Conservation (phyloP, 176 grass and related monocot genomes). For the Triticum aestivum region IWGSC_CS_RefSeq_v2.1 NC_057797.1:246594650-246595149, state of each 20-base stretch:
- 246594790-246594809: constrained; percentile 99
- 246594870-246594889: constrained; percentile 94
- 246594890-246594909: constrained; percentile 87
- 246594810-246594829: constrained; percentile 92
- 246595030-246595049: constrained; percentile 92
- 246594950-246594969: constrained; percentile 98
- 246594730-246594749: constrained; percentile 80
- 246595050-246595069: constrained; percentile 83
- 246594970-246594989: constrained; percentile 95
- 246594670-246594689: constrained; percentile 62
- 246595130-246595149: constrained; percentile 96
- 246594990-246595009: constrained; percentile 97
- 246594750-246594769: constrained; percentile 82
- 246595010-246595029: constrained; percentile 90
- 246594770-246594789: constrained; percentile 98
- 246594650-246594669: constrained; percentile 68
- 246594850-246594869: constrained; percentile 99
- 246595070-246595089: constrained; percentile 51
- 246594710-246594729: constrained; percentile 57
- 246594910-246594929: constrained; percentile 75
- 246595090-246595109: constrained; percentile 85
- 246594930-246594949: constrained; percentile 95
- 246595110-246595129: constrained; percentile 92
- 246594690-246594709: constrained; percentile 37
- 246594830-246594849: constrained; percentile 99